These are phyloP conservation scores for Boletus reticulatus DNA, from an alignment of 768 basidiomycete genomes.

Conservation along the genomic window DNA sequence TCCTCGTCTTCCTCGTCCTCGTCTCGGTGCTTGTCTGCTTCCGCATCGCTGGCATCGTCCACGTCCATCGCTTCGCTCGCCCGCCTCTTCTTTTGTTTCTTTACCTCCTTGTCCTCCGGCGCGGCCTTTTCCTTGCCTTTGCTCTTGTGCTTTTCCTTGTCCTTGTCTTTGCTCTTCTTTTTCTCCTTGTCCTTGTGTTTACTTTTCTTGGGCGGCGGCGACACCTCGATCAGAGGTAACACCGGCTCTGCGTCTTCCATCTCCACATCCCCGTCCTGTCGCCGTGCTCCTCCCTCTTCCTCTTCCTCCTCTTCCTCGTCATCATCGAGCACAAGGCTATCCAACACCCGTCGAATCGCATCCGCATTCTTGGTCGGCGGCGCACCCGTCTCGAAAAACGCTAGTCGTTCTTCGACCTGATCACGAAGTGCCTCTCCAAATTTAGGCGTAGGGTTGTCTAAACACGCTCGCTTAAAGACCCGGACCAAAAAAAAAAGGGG, in stretches of 20 bases:
- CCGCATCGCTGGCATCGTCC: constrained; percentile 46
- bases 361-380: constrained; percentile 90
- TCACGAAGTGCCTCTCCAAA: constrained; percentile 92
- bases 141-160: not conserved
- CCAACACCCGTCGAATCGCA: constrained; percentile 85
- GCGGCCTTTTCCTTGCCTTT: not conserved
- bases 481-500: too few relatives aligned
- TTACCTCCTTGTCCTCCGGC: constrained; percentile 31
- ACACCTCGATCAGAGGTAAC: constrained; percentile 57
- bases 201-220: constrained; percentile 60
- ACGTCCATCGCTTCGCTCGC: constrained; percentile 67
- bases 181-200: constrained; percentile 42
- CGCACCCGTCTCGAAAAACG: constrained; percentile 90
- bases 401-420: constrained; percentile 94
- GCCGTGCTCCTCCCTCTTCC: constrained; percentile 35
- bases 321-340: constrained; percentile 69
- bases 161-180: constrained; percentile 7
- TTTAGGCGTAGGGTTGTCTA: constrained; percentile 83
- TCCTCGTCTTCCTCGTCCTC: constrained; percentile 37
- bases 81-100: constrained; percentile 55
- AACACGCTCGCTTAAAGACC: not conserved
- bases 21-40: too few relatives aligned
- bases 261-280: constrained; percentile 35
- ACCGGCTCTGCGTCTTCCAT: constrained; percentile 44
- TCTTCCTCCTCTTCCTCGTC: constrained; percentile 56